Conservation (phyloP, 257 asterid species). For the Solanum etuberosum region DNA sequence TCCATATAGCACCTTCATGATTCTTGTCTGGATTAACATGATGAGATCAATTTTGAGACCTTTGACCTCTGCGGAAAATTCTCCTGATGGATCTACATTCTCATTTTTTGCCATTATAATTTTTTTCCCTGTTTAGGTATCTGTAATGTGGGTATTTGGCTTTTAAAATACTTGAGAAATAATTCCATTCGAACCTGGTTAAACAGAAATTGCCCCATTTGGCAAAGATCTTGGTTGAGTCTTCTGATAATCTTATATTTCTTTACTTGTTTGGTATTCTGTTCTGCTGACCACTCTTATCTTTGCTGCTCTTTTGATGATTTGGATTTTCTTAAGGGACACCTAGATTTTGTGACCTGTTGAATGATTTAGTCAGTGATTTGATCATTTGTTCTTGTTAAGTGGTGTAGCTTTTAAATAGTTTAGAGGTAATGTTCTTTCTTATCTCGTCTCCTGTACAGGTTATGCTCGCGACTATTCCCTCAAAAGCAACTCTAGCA, state of each 20-base stretch:
- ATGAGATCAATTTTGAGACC: not conserved
- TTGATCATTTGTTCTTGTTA: not conserved
- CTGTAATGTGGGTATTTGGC: not conserved
- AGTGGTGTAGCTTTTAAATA: not conserved
- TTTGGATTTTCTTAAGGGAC: not conserved
- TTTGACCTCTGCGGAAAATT: not conserved
- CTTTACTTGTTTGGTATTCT: not conserved
- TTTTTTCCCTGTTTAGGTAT: not conserved
- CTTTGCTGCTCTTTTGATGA: not conserved
- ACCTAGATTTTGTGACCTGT: not conserved
- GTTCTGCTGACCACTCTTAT: not conserved
- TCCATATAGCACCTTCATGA: not conserved
- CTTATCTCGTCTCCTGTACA: constrained; percentile 18
- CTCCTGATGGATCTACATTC: not conserved
- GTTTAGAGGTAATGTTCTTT: not conserved
- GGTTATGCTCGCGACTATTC: constrained; percentile 26
- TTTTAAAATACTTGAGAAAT: not conserved
- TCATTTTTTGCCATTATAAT: not conserved
- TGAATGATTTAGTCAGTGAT: not conserved
- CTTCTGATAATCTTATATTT: not conserved
- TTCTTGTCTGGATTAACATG: not conserved
- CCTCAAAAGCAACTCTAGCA: constrained; percentile 19
- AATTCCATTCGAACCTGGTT: not conserved
- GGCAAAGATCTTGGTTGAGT: not conserved
- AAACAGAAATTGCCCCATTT: not conserved